Conservation (phyloP, 208 protist species). For the Acanthamoeba healyi region DNA sequence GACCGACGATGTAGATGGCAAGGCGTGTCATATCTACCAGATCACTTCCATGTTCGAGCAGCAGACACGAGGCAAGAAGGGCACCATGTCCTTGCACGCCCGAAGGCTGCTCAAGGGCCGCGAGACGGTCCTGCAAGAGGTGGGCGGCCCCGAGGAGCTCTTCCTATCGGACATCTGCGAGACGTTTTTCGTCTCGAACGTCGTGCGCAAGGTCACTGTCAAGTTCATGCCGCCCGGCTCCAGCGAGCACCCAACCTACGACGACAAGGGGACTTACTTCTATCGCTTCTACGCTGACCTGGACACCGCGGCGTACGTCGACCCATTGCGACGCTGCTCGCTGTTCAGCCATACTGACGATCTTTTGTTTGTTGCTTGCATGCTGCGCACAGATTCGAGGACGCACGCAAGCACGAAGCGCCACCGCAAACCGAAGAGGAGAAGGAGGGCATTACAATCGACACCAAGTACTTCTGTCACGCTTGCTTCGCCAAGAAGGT, state of each 20-base stretch:
- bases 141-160: constrained; percentile 41
- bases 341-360: no score
- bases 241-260: background rate
- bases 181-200: background rate
- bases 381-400: constrained; percentile 35
- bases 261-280: constrained; percentile 60
- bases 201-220: constrained; percentile 22
- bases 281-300: constrained; percentile 51
- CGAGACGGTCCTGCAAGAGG: constrained; percentile 67
- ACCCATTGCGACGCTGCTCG: no score
- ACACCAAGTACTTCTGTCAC: constrained; percentile 32
- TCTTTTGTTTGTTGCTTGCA: no score
- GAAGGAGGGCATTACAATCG: background rate
- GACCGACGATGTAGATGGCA: constrained; percentile 12
- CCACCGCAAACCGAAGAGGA: constrained; percentile 17
- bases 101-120: constrained; percentile 28
- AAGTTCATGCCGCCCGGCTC: constrained; percentile 26
- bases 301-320: constrained; percentile 8
- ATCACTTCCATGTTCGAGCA: background rate
- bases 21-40: constrained; percentile 3
- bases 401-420: constrained; percentile 1
- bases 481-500: constrained; percentile 37
- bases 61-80: background rate
- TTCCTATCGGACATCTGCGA: constrained; percentile 62
- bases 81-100: constrained; percentile 5